Conservation (phyloP, 257 asterid species). For the Leonotis leonurus region DNA sequence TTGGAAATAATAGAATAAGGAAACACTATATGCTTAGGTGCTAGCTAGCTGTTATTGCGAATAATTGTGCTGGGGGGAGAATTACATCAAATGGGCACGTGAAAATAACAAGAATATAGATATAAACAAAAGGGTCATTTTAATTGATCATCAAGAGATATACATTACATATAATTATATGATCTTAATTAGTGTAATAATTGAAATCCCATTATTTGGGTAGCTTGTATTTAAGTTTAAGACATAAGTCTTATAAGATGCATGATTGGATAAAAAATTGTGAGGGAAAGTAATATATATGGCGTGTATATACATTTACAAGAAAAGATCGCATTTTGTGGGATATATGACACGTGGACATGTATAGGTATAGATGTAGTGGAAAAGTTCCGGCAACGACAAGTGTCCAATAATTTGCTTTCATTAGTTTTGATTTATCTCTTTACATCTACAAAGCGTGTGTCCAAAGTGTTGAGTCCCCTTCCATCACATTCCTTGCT, state of each 20-base stretch:
- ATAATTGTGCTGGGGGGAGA: too few species aligned
- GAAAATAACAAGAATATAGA: constrained; percentile 1
- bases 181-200: background rate
- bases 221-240: background rate
- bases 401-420: constrained; percentile 12
- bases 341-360: constrained; percentile 15
- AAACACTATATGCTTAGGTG: background rate
- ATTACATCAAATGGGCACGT: constrained; percentile 9
- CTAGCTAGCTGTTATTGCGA: constrained; percentile 7
- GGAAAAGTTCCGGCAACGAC: constrained; percentile 8
- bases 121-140: constrained; percentile 4
- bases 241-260: background rate
- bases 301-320: too few species aligned
- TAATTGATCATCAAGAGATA: background rate
- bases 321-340: background rate
- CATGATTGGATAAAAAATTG: too few species aligned
- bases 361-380: too few species aligned
- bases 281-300: too few species aligned
- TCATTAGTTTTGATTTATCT: constrained; percentile 1
- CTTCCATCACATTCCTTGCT: too few species aligned
- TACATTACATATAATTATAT: too few species aligned
- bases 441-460: constrained; percentile 11
- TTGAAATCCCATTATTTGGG: background rate
- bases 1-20: background rate
- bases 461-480: constrained; percentile 2